Percentiles rank a stretch among this genome's conserved stretches.
Evolutionary conservation across 192 early-diverging fungal species (phyloP).

Genomic region (Phycomyces nitens): DNA sequence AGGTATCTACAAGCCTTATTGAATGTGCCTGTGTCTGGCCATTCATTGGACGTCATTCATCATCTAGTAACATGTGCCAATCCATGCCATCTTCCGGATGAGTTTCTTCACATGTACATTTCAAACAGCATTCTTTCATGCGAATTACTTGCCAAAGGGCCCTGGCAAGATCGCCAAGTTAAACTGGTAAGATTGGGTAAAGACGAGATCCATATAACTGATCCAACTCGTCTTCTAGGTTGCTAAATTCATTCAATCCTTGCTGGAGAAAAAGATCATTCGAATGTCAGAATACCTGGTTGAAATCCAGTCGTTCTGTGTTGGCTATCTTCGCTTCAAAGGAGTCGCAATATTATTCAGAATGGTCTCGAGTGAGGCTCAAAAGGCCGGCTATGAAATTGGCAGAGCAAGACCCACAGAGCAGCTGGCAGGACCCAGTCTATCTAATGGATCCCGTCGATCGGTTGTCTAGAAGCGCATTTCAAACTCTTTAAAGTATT

Average conservation of each 20-base stretch:
- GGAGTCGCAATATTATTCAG: neutral
- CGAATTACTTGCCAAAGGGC: neutral
- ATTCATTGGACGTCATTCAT: conserved; percentile 16
- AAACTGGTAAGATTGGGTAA: conserved; percentile 21
- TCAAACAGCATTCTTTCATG: conserved; percentile 13
- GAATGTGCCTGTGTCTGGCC: neutral
- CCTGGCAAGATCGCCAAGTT: conserved; percentile 1
- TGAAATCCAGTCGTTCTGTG: conserved; percentile 19
- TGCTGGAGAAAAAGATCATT: conserved; percentile 12
- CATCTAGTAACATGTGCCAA: neutral
- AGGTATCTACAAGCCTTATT: conserved; percentile 15
- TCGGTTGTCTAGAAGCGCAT: neutral
- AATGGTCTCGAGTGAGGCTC: neutral
- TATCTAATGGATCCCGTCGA: neutral
- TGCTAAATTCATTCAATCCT: conserved; percentile 18
- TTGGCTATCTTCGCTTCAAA: conserved; percentile 11
- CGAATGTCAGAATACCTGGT: conserved; percentile 8
- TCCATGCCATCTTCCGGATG: neutral
- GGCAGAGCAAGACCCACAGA: neutral
- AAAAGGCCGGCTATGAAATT: neutral
- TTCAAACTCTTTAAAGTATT: neutral
- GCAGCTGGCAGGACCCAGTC: neutral
- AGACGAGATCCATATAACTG: no score
- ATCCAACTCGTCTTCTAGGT: conserved; percentile 3
- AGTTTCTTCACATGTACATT: conserved; percentile 16